phyloP scores from a whole-genome alignment of 129 eudicot genomes.

The Smallanthus sonchifolius region DNA sequence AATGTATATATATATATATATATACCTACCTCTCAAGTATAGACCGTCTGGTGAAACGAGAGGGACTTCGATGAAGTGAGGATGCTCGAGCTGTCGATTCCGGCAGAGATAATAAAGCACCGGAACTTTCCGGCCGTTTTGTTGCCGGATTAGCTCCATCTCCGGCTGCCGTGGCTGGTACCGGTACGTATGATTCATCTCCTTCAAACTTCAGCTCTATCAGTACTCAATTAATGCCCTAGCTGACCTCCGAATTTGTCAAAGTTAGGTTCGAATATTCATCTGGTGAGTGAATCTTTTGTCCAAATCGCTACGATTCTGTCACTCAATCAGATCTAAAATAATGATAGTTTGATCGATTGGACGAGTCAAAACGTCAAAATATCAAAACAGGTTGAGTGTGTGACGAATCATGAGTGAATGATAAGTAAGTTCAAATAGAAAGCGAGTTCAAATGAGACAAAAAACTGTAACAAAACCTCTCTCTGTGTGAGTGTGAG shows the following conservation, averaged over 20 bases:
- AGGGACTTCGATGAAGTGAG: slow-evolving; percentile 89
- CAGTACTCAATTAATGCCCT: slow-evolving; percentile 43
- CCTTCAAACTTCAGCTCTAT: slow-evolving; percentile 75
- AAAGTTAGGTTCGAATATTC: slow-evolving; percentile 4
- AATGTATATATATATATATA: background rate
- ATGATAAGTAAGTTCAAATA: slow-evolving; percentile 13
- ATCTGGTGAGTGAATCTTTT: slow-evolving; percentile 20
- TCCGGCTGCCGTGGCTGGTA: slow-evolving; percentile 30
- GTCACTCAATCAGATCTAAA: slow-evolving; percentile 2
- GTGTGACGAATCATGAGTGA: slow-evolving; percentile 14
- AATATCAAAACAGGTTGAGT: slow-evolving; percentile 16
- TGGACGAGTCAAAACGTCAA: slow-evolving; percentile 21
- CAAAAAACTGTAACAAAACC: slow-evolving; percentile 14
- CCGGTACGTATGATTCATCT: slow-evolving; percentile 64
- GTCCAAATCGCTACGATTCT: slow-evolving; percentile 19
- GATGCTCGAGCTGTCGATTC: slow-evolving; percentile 95
- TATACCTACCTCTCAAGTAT: slow-evolving; percentile 68
- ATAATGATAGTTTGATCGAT: slow-evolving; percentile 3
- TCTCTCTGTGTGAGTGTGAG: background rate
- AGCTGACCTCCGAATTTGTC: background rate
- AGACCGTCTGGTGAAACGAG: slow-evolving; percentile 82
- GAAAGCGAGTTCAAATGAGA: background rate
- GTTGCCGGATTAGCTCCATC: slow-evolving; percentile 11
- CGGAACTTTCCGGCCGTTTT: slow-evolving; percentile 49
- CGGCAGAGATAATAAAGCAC: slow-evolving; percentile 83